A percentile compares a stretch with the other conserved stretches of the same genome.
phyloP scores from a whole-genome alignment of 768 basidiomycete species.

The Cantharellus cinnabarinus region DNA sequence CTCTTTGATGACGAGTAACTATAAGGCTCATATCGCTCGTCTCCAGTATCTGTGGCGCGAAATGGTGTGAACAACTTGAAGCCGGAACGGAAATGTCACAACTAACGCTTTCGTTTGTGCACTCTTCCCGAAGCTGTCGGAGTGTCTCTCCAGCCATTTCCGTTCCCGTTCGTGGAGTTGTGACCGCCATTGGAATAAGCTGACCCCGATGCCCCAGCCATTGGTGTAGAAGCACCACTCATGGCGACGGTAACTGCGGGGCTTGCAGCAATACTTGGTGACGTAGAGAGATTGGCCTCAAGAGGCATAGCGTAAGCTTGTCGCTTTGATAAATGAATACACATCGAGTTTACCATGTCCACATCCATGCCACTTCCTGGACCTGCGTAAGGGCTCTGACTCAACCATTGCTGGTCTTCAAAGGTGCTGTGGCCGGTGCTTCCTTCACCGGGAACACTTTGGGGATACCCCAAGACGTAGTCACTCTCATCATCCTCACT shows the following conservation, averaged over 20 bases:
- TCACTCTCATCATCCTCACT: neutral
- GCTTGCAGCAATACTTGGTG: neutral
- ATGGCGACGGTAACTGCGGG: neutral
- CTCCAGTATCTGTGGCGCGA: neutral
- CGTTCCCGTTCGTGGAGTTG: neutral
- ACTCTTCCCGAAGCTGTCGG: conserved; percentile 6
- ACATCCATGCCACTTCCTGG: conserved; percentile 7
- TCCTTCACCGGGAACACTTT: neutral
- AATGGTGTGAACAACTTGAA: neutral
- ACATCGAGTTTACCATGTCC: conserved; percentile 1
- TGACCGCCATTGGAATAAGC: neutral
- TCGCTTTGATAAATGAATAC: neutral
- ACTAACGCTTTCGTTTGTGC: conserved; percentile 8
- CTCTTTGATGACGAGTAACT: conserved; percentile 4
- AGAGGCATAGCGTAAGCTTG: neutral
- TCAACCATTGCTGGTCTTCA: neutral
- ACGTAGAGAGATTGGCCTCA: neutral
- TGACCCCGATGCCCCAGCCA: neutral
- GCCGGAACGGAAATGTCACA: neutral
- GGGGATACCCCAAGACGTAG: neutral
- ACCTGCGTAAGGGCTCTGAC: conserved; percentile 1
- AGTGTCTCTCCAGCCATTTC: conserved; percentile 6
- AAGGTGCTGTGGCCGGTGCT: neutral
- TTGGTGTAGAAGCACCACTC: conserved; percentile 3
- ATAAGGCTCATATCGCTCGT: conserved; percentile 8